A percentile compares a stretch with the other conserved stretches of the same genome.
phyloP scores from a whole-genome alignment of 1,139 yeast genomes.

The Yamadazyma epiphylla region DNA sequence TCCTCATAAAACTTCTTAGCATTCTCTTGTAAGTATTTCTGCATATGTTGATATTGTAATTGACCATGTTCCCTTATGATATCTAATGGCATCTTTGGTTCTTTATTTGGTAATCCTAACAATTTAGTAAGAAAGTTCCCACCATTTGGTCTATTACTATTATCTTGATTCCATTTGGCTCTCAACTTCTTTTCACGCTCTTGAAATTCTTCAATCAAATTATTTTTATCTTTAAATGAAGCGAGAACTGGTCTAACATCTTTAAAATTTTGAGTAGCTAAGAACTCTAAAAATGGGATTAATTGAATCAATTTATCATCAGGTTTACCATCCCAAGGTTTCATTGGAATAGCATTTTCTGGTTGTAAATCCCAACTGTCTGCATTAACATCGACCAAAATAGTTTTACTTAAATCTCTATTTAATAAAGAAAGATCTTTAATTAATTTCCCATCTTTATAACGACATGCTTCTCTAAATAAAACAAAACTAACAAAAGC shows the following conservation, averaged over 20 bases:
- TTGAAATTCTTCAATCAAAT: slow-evolving; percentile 70
- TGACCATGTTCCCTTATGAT: slow-evolving; percentile 90
- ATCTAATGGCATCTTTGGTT: slow-evolving; percentile 88
- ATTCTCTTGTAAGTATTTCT: slow-evolving; percentile 79
- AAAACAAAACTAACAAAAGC: slow-evolving; percentile 85
- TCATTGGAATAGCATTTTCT: slow-evolving; percentile 80
- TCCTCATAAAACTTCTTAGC: slow-evolving; percentile 83
- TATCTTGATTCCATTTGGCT: slow-evolving; percentile 61
- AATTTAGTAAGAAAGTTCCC: slow-evolving; percentile 53
- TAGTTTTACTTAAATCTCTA: slow-evolving; percentile 80
- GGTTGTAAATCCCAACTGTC: slow-evolving; percentile 81
- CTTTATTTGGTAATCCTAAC: slow-evolving; percentile 59
- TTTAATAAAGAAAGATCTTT: slow-evolving; percentile 85
- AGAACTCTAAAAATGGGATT: slow-evolving; percentile 90
- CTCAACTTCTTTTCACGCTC: slow-evolving; percentile 75
- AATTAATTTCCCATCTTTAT: slow-evolving; percentile 81
- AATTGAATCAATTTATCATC: slow-evolving; percentile 75
- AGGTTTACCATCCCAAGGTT: slow-evolving; percentile 82
- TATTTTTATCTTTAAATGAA: slow-evolving; percentile 60
- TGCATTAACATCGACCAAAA: slow-evolving; percentile 74
- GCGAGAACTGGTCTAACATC: slow-evolving; percentile 88
- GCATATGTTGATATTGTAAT: slow-evolving; percentile 80
- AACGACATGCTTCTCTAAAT: slow-evolving; percentile 87
- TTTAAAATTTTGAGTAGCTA: slow-evolving; percentile 85
- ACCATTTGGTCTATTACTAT: slow-evolving; percentile 44